Evolutionary conservation across 1,284 basidiomycete genomes (phyloP).

Genomic region (Apiotrichum mycotoxinovorans): DNA sequence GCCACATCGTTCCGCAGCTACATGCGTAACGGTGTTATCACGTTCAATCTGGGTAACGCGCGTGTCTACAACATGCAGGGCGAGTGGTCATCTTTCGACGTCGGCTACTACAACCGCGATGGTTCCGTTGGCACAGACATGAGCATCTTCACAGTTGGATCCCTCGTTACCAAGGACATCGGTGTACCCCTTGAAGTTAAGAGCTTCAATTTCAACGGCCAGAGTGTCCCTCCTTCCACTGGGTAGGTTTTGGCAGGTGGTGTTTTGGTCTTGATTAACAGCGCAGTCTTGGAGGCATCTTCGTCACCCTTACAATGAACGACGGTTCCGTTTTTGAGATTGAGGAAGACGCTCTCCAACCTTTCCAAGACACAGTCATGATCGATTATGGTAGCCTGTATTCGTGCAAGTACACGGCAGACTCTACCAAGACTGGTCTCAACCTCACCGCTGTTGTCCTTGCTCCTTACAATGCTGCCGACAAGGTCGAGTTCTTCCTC

Average conservation of each 20-base stretch:
- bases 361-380: constrained; percentile 15
- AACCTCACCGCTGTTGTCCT: constrained; percentile 20
- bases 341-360: not conserved
- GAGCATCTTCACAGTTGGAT: not conserved
- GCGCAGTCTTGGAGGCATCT: constrained; percentile 1
- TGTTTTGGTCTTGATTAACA: not conserved
- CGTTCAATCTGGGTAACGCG: constrained; percentile 6
- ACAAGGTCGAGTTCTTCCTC: constrained; percentile 16
- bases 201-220: not conserved
- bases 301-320: constrained; percentile 6
- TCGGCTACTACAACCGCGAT: constrained; percentile 13
- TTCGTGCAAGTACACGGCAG: constrained; percentile 12
- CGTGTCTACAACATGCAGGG: constrained; percentile 15
- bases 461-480: constrained; percentile 12
- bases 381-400: not conserved
- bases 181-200: constrained; percentile 10
- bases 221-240: not conserved
- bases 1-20: constrained; percentile 2
- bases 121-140: constrained; percentile 10
- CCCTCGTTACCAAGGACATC: constrained; percentile 5
- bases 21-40: constrained; percentile 8
- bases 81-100: constrained; percentile 13
- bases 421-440: constrained; percentile 6
- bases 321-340: constrained; percentile 12
- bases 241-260: not conserved